Base-by-base conservation (phyloP, 495 filamentous ascomycete species). In the Aspergillus conjunctus region DNA sequence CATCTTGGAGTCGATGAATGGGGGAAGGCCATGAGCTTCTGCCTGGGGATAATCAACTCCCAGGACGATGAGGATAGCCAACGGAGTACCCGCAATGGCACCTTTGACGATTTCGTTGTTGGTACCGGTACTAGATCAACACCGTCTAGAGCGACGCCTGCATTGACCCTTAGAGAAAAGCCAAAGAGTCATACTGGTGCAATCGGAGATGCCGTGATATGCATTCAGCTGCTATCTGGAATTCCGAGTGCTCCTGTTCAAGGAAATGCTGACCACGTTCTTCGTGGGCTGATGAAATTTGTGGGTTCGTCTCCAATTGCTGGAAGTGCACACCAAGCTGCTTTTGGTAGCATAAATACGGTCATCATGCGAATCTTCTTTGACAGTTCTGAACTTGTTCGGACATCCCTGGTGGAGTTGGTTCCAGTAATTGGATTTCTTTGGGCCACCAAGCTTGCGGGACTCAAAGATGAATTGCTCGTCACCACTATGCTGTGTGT, bases 261-360 rank as follows among this genome's bases (percentile, higher is more conserved):
- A 30, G 75, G 80, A 20, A 79, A 80, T 58, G 83, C 85, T 21
- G 76, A 82, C 49, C 77, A 71, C 41, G 80, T 94, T 15, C 77
- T 89, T 15, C 71, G 75, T 45, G 77, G 79, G 7, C 72, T 91
- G 31, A 66, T 89, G 18, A 77, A 82, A 11, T 85, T 91, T 64
- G 80, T 96, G 54, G 79, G 79, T 18, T 80, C 83, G 37, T 87
- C 85, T 11, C 70, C 78, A 30, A 81, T 79, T 64, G 74, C 85
- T 62, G 83, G 84, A 58, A 85, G 80, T 67, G 75, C 85, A 32
- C 88, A 91, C 60, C 87, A 89, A 63, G 71, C 85, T 52, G 88
- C 87, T 18, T 90, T 97, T 63, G 87, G 85, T 43, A 79, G 85
- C 53, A 81, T 98, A 63, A 95, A 94, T 76, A 75, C 77, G 62